Conservation (phyloP, 805 yeast species). For the Metschnikowia vanudenii region DNA sequence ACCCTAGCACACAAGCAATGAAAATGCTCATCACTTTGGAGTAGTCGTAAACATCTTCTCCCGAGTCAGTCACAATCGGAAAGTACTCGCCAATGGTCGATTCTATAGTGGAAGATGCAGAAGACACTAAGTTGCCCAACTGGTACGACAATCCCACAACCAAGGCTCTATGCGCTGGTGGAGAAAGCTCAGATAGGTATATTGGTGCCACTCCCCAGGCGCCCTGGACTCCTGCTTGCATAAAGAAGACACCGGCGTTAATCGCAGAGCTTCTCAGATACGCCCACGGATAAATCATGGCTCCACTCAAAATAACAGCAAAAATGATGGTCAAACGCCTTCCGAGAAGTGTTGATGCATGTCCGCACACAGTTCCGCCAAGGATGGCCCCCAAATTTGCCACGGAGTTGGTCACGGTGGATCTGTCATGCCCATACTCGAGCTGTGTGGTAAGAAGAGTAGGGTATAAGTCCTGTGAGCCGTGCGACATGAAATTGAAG, state of each 20-base stretch:
- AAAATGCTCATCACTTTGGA: conserved; percentile 69
- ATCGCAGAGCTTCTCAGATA: conserved; percentile 33
- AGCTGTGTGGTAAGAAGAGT: conserved; percentile 37
- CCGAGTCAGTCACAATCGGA: conserved; percentile 40
- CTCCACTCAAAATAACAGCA: conserved; percentile 37
- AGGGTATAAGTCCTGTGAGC: conserved; percentile 44
- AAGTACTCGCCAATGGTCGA: conserved; percentile 57
- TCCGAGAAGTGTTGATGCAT: conserved; percentile 36
- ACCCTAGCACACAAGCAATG: conserved; percentile 63
- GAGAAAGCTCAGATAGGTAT: conserved; percentile 61
- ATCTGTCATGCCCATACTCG: conserved; percentile 29
- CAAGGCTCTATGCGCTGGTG: conserved; percentile 17
- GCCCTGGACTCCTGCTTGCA: conserved; percentile 68
- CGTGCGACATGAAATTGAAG: conserved; percentile 43
- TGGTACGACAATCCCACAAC: conserved; percentile 52
- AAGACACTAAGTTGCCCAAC: conserved; percentile 69
- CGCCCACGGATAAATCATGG: conserved; percentile 39
- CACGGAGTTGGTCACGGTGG: conserved; percentile 41
- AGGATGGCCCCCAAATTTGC: conserved; percentile 42
- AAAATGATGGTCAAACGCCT: conserved; percentile 35
- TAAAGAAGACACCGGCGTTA: conserved; percentile 60
- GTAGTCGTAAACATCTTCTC: conserved; percentile 47
- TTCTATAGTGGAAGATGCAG: conserved; percentile 72
- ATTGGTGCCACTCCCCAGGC: conserved; percentile 74
- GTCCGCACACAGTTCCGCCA: conserved; percentile 48